A percentile compares a stretch with the other conserved stretches of the same genome.
phyloP scores from a whole-genome alignment of 176 grass and related monocot species.

The Panicum miliaceum region DNA sequence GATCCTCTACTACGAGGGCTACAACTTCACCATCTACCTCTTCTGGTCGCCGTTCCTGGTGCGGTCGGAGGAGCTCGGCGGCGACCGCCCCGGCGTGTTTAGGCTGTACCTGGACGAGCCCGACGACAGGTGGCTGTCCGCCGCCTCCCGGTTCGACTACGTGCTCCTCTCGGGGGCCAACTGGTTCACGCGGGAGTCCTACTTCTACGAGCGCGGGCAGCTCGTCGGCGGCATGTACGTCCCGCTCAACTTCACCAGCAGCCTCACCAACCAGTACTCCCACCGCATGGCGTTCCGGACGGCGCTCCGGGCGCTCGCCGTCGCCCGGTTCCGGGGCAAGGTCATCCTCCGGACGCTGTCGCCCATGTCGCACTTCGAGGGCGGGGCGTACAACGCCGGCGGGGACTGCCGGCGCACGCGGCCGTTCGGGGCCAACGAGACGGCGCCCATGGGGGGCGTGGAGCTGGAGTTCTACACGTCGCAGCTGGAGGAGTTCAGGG shows the following conservation, averaged over 20 bases:
- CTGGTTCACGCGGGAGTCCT: slow-evolving; percentile 61
- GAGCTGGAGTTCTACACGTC: slow-evolving; percentile 61
- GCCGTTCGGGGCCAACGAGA: slow-evolving; percentile 58
- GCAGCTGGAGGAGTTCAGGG: slow-evolving; percentile 72
- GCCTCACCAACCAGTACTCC: slow-evolving; percentile 52
- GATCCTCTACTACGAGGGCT: slow-evolving; percentile 44
- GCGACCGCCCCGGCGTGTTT: slow-evolving; percentile 33
- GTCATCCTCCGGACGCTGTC: slow-evolving; percentile 67
- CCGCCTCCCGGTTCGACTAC: slow-evolving; percentile 54
- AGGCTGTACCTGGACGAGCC: slow-evolving; percentile 71
- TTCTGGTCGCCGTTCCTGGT: slow-evolving; percentile 83
- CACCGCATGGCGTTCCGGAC: slow-evolving; percentile 64
- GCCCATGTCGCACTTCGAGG: slow-evolving; percentile 76
- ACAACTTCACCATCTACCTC: slow-evolving; percentile 62
- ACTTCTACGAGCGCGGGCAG: slow-evolving; percentile 50
- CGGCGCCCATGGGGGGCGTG: slow-evolving; percentile 24
- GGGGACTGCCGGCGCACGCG: slow-evolving; percentile 59
- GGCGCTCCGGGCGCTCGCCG: slow-evolving; percentile 43
- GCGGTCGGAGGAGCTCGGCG: slow-evolving; percentile 33
- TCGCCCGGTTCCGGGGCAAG: slow-evolving; percentile 31
- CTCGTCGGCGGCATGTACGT: slow-evolving; percentile 61
- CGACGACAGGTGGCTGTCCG: slow-evolving; percentile 59
- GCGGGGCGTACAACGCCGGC: slow-evolving; percentile 60
- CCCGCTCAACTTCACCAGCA: slow-evolving; percentile 54
- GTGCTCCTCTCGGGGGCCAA: slow-evolving; percentile 68